Conservation (phyloP, 2,329 filamentous ascomycete species). For the Exophiala dermatitidis region DNA sequence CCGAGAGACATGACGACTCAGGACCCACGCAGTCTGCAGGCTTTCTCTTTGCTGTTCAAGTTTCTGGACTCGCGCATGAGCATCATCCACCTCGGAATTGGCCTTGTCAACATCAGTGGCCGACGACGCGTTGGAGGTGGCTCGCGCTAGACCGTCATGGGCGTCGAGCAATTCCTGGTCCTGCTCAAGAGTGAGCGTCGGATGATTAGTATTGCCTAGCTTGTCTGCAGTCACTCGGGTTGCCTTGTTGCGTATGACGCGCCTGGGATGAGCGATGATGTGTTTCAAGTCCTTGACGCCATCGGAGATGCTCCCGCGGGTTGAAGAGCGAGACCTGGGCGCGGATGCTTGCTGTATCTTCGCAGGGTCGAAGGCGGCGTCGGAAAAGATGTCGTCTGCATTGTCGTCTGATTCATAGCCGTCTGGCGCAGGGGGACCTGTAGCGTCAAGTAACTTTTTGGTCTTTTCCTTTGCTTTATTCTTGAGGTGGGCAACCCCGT, state of each 20-base stretch:
- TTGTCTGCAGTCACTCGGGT: constrained; percentile 29
- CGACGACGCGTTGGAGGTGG: constrained; percentile 16
- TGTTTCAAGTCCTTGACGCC: constrained; percentile 18
- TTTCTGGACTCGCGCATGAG: constrained; percentile 26
- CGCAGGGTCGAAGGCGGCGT: constrained; percentile 34
- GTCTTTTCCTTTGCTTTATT: constrained; percentile 16
- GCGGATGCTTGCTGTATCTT: constrained; percentile 24
- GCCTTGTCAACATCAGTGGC: constrained; percentile 12
- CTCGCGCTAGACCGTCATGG: constrained; percentile 28
- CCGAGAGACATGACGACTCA: constrained; percentile 34
- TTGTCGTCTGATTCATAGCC: constrained; percentile 1
- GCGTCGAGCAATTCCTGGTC: constrained; percentile 32
- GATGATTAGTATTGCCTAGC: constrained; percentile 33
- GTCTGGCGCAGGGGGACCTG: background rate
- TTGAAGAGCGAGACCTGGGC: constrained; percentile 15
- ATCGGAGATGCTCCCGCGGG: constrained; percentile 24
- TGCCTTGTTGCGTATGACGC: constrained; percentile 30
- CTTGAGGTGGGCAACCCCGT: constrained; percentile 9
- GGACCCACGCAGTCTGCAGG: constrained; percentile 35
- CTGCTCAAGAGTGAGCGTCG: constrained; percentile 26
- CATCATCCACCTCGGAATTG: constrained; percentile 14
- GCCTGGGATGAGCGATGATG: constrained; percentile 30
- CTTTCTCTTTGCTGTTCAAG: constrained; percentile 33
- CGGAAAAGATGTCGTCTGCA: constrained; percentile 14
- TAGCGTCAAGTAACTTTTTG: constrained; percentile 7